These are phyloP conservation scores for Articulospora tetracladia DNA, from an alignment of 495 filamentous ascomycete genomes.

Conservation along the genomic window DNA sequence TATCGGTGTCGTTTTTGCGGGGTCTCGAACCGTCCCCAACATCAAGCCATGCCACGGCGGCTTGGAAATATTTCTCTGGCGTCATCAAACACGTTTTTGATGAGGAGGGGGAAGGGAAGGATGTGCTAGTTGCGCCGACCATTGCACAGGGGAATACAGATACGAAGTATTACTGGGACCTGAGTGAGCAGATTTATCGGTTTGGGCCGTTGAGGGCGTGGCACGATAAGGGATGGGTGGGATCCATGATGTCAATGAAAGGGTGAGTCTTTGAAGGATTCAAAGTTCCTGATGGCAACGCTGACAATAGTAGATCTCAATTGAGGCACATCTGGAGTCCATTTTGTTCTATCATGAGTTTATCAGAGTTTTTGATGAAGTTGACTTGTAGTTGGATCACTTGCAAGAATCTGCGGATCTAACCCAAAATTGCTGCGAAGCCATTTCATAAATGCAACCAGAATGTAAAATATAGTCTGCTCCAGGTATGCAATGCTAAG, in stretches of 20 bases:
- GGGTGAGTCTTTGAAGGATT: constrained; percentile 35
- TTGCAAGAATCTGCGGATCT: too few relatives aligned
- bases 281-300: constrained; percentile 50
- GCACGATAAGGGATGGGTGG: constrained; percentile 54
- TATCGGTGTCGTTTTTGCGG: not conserved
- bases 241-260: constrained; percentile 49
- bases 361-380: constrained; percentile 34
- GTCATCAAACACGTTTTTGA: constrained; percentile 5
- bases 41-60: constrained; percentile 48
- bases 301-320: constrained; percentile 45
- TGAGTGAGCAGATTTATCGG: constrained; percentile 33
- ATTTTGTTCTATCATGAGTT: constrained; percentile 48
- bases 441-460: too few relatives aligned
- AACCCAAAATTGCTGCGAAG: too few relatives aligned
- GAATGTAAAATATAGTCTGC: too few relatives aligned
- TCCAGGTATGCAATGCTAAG: too few relatives aligned
- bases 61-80: constrained; percentile 33
- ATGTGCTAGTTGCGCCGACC: not conserved
- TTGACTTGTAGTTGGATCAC: constrained; percentile 16
- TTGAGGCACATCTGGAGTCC: constrained; percentile 51
- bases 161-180: not conserved
- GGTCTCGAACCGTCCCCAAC: constrained; percentile 12
- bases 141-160: not conserved
- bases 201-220: constrained; percentile 46
- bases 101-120: not conserved